Base-by-base conservation (phyloP, 768 basidiomycete genomes). In the Termitomyces sp. region DNA sequence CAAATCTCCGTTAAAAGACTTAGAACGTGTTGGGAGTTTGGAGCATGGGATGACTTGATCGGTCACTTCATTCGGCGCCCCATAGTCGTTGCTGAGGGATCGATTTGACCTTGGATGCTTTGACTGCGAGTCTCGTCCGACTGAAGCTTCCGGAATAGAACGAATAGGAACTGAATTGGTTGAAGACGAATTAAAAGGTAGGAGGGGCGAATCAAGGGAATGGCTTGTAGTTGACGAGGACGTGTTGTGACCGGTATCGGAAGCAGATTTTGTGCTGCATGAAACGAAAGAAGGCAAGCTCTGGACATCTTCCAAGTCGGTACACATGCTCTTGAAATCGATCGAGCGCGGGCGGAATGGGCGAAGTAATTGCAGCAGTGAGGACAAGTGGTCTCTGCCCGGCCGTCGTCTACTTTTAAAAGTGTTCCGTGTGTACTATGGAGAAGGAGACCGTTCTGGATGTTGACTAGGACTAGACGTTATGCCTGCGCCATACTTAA, bases 281-380 rank as follows among this genome's bases (percentile, higher is more conserved):
- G 56, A 27, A 29, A 35, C 50, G 33, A 53, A 25, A 23, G 39
- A 52, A 7, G 16, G 18, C 15, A 56, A 44, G 33, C 53, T 44
- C 13, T 32, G 36, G 18, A 60, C 22, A 23, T 60, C 53, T 41
- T 54, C n/a, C n/a, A n/a, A n/a, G n/a, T n/a, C 60, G 29, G 3
- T 29, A 29, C 9, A 3, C 60, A 56, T 60, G 40, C 45, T 57
- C 25, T 57, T 47, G 16, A 60, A 57, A 31, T 60, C 42, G 27
- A 36, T 45, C 22, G 16, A 52, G 25, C 23, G 42, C 18, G 35
- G 16, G 36, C 33, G 27, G 12, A 48, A n/a, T n/a, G 45, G 32
- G 5, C 27, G 39, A 36, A 46, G 53, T 16, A 46, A 18, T 36
- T 53, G 53, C 7, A 47, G 48, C 9, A 53, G 39, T 2, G 53